phyloP scores from a whole-genome alignment of 345 rosid species.

The Murraya paniculata region DNA sequence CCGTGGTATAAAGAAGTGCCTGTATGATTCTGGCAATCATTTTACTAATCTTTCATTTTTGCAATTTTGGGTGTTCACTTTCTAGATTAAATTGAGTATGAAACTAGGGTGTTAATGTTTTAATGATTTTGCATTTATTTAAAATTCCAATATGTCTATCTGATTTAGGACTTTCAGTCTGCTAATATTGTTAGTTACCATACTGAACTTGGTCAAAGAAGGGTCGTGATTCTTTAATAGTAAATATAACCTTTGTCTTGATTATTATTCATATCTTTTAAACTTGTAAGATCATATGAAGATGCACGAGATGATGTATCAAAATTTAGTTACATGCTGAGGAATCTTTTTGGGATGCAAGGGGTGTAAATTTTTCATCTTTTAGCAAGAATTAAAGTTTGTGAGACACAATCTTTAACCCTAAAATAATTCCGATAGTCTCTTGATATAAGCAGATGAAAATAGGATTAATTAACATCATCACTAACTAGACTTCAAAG shows the following conservation, averaged over 20 bases:
- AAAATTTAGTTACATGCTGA: not conserved
- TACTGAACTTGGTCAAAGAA: not conserved
- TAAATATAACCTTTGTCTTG: not conserved
- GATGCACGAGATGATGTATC: not conserved
- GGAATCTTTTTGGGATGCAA: not conserved
- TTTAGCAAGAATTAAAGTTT: not conserved
- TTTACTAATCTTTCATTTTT: not conserved
- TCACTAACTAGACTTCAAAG: conserved; percentile 6
- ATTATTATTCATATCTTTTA: not conserved
- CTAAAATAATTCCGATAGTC: not conserved
- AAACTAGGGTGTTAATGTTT: not conserved
- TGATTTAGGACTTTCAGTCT: not conserved
- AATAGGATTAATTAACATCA: not conserved
- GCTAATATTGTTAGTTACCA: not conserved
- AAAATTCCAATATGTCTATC: not conserved
- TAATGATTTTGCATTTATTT: not conserved
- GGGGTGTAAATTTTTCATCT: not conserved
- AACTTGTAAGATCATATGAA: not conserved
- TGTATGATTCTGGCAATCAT: not conserved
- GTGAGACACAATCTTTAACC: not conserved
- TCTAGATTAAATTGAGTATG: not conserved
- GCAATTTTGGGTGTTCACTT: not conserved
- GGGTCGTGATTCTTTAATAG: not conserved
- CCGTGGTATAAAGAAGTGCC: not conserved
- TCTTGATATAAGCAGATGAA: not conserved